phyloP scores from a whole-genome alignment of 306 rosid genomes.

The Alnus glutinosa region DNA sequence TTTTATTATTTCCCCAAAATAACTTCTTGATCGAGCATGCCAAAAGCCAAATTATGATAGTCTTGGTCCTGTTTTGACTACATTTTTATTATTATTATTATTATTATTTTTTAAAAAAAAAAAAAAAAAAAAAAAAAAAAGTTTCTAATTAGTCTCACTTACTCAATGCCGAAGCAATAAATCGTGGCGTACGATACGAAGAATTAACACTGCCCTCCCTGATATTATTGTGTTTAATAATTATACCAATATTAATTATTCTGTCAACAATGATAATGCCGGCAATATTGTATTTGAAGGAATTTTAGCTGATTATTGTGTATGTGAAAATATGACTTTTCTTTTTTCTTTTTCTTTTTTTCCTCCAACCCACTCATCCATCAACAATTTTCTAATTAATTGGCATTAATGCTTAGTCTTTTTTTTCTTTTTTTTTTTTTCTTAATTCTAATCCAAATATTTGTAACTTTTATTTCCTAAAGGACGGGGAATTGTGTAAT shows the following conservation, averaged over 20 bases:
- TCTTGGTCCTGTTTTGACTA: constrained; percentile 10
- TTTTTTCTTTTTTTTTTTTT: no score
- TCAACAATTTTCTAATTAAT: no score
- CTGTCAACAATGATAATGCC: constrained; percentile 27
- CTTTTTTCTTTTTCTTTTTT: not conserved
- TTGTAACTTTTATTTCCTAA: no score
- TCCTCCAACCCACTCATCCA: not conserved
- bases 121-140: no score
- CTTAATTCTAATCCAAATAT: no score
- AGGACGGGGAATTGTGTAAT: no score
- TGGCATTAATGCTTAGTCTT: no score
- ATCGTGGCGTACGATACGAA: constrained; percentile 1
- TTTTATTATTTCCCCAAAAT: not conserved
- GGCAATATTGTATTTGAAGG: not conserved
- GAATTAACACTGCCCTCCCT: not conserved
- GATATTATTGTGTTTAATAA: constrained; percentile 6
- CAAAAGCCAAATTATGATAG: constrained; percentile 20
- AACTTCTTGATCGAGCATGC: constrained; percentile 22
- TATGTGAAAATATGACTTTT: not conserved
- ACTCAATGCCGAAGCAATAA: constrained; percentile 6
- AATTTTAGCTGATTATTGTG: not conserved
- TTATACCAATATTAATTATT: constrained; percentile 30
- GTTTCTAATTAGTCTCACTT: constrained; percentile 3
- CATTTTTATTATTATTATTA: constrained; percentile 1
- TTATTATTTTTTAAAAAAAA: no score